Conservation (phyloP, 2,329 filamentous ascomycete species). For the Cryphonectria carpinicola region DNA sequence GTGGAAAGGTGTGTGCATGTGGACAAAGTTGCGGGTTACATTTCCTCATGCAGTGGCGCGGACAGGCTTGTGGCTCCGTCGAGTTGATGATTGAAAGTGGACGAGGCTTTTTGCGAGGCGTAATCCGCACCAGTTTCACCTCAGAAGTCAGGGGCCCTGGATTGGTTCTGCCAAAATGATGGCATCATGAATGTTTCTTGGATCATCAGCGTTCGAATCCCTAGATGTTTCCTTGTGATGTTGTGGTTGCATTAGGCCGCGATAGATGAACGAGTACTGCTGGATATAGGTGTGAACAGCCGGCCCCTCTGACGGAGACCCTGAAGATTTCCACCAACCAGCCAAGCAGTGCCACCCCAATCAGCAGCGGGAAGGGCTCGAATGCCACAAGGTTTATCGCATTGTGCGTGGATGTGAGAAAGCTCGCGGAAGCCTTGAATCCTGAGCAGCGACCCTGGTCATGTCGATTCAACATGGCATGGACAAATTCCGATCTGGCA, state of each 20-base stretch:
- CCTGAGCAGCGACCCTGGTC: background rate
- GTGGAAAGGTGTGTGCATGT: constrained; percentile 4
- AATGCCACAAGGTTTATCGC: background rate
- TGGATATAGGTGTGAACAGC: background rate
- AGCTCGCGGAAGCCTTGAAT: background rate
- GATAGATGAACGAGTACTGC: background rate
- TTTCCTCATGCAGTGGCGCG: constrained; percentile 19
- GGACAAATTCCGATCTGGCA: background rate
- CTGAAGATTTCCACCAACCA: background rate
- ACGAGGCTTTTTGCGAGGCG: constrained; percentile 27
- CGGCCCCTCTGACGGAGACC: background rate
- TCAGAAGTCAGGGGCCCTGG: background rate
- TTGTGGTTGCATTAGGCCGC: background rate
- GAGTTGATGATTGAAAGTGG: constrained; percentile 13
- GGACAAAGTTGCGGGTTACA: constrained; percentile 18
- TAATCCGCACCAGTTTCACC: constrained; percentile 3
- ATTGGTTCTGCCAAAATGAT: background rate
- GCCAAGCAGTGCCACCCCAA: background rate
- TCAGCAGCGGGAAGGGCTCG: background rate
- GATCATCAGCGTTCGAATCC: background rate
- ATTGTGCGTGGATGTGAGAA: background rate
- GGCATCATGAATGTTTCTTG: background rate
- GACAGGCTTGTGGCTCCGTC: constrained; percentile 21
- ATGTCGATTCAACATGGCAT: background rate
- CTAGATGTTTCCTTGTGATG: background rate